These are phyloP conservation scores for Talaromyces sp. DNA, from an alignment of 2,329 filamentous ascomycete species.

Conservation along the genomic window DNA sequence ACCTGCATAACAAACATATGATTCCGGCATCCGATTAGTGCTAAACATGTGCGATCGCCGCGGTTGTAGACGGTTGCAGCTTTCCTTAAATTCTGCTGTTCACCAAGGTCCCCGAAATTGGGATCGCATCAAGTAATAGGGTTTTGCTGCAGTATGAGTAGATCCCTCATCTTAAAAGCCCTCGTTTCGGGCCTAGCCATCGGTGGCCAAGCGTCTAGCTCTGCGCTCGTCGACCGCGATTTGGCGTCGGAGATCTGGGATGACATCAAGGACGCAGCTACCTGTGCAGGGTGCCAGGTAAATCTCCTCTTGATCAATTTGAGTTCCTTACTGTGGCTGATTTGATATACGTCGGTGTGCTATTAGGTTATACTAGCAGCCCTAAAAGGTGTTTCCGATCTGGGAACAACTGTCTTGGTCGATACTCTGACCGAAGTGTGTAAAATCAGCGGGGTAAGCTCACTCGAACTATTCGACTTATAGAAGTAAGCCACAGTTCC, in stretches of 20 bases:
- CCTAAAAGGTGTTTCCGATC: constrained; percentile 39
- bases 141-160: neutral
- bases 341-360: neutral
- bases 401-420: constrained; percentile 42
- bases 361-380: constrained; percentile 29
- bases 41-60: neutral
- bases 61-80: neutral
- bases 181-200: neutral
- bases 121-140: neutral
- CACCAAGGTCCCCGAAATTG: neutral
- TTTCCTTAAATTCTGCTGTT: neutral
- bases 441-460: constrained; percentile 26
- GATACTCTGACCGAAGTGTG: constrained; percentile 31
- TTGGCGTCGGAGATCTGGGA: constrained; percentile 16
- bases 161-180: neutral
- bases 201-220: neutral
- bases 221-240: neutral
- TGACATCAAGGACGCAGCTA: constrained; percentile 22
- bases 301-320: neutral
- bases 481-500: neutral
- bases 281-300: constrained; percentile 26
- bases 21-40: neutral
- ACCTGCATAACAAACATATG: neutral
- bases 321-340: neutral
- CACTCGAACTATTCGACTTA: neutral